These are phyloP conservation scores for Ascocoryne sarcoides DNA, from an alignment of 2,329 filamentous ascomycete genomes.

Conservation along the genomic window DNA sequence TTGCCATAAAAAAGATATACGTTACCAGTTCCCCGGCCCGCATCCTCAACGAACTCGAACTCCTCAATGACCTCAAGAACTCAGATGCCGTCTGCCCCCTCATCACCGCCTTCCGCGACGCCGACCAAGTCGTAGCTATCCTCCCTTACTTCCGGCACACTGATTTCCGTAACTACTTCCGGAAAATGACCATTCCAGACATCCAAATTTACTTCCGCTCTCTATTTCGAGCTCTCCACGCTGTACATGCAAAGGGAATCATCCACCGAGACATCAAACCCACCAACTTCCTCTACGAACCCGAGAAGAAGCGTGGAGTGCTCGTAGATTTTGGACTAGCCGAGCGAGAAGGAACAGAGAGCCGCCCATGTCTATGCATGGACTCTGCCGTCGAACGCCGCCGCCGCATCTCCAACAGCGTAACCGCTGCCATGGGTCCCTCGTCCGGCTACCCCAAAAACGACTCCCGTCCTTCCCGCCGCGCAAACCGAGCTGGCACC, in stretches of 20 bases:
- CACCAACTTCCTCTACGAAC: conserved; percentile 94
- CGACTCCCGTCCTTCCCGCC: conserved; percentile 76
- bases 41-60: conserved; percentile 92
- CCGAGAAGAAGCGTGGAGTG: conserved; percentile 69
- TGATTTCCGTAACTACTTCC: conserved; percentile 92
- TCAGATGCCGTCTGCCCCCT: conserved; percentile 85
- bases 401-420: conserved; percentile 48
- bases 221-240: conserved; percentile 74
- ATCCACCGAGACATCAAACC: conserved; percentile 95
- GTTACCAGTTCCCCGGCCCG: conserved; percentile 90
- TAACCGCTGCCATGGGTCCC: conserved; percentile 43
- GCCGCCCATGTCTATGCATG: conserved; percentile 74
- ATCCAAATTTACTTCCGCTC: conserved; percentile 86
- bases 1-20: conserved; percentile 99
- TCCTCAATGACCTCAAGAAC: conserved; percentile 77
- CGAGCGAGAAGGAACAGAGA: conserved; percentile 70
- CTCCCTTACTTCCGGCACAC: conserved; percentile 92
- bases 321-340: conserved; percentile 99
- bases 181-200: conserved; percentile 76
- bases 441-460: conserved; percentile 75
- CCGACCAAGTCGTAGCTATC: conserved; percentile 91
- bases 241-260: conserved; percentile 76
- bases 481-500: conserved; percentile 90
- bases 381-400: conserved; percentile 55
- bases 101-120: conserved; percentile 91